phyloP scores from a whole-genome alignment of 164 flowering plant species.

The Chloranthus sessilifolius region DNA sequence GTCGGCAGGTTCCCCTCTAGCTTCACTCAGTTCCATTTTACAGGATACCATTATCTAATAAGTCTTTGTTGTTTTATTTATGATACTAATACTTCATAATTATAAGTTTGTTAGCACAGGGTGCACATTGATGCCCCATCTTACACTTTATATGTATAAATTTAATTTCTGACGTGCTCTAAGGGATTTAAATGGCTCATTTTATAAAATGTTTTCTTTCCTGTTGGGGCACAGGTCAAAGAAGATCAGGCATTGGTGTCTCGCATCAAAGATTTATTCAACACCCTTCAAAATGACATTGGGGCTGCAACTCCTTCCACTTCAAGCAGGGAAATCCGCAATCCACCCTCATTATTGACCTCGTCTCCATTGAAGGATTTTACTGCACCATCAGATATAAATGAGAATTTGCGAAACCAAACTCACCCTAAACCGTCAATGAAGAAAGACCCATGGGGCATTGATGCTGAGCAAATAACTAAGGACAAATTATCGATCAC shows the following conservation, averaged over 20 bases:
- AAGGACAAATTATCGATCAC: constrained; percentile 9
- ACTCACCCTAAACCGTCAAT: constrained; percentile 9
- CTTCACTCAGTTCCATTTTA: no score
- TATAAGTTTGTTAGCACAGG: no score
- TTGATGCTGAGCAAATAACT: constrained; percentile 9
- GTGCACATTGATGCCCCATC: no score
- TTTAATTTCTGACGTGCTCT: no score
- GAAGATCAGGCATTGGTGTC: constrained; percentile 44
- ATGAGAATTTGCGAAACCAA: background rate
- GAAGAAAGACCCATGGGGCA: constrained; percentile 15
- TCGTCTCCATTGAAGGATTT: constrained; percentile 20
- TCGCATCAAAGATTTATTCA: constrained; percentile 36
- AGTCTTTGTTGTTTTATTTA: no score
- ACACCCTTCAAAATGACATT: constrained; percentile 16
- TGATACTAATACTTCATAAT: no score
- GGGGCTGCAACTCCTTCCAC: constrained; percentile 9
- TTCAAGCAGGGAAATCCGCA: constrained; percentile 12
- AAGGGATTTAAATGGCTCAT: no score
- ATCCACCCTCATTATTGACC: constrained; percentile 17
- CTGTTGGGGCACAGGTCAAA: constrained; percentile 37
- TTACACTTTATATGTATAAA: no score
- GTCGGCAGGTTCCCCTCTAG: no score
- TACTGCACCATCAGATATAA: constrained; percentile 18
- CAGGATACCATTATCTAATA: no score
- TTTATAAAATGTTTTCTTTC: no score